Conservation (phyloP, 2,329 filamentous ascomycete species). For the Verticillium zaregamsianum region DNA sequence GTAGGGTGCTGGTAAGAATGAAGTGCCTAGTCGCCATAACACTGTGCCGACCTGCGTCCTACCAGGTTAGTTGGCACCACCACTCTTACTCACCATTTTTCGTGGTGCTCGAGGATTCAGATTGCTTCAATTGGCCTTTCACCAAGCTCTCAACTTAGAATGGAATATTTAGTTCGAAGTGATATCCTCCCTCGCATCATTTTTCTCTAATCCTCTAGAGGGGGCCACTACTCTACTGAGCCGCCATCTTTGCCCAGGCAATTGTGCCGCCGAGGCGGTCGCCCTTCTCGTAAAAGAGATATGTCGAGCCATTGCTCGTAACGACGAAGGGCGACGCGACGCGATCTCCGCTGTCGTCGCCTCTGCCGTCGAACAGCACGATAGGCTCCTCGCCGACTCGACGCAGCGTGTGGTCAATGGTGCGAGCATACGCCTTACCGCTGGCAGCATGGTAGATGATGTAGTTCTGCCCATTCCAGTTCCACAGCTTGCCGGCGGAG, state of each 20-base stretch:
- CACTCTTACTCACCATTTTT: no score
- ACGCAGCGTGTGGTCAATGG: slow-evolving; percentile 12
- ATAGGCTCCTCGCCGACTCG: slow-evolving; percentile 9
- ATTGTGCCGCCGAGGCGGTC: slow-evolving; percentile 13
- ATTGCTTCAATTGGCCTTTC: neutral
- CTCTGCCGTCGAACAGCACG: slow-evolving; percentile 10
- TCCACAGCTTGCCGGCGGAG: slow-evolving; percentile 11
- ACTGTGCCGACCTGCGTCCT: no score
- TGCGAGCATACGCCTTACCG: slow-evolving; percentile 14
- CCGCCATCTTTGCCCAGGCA: slow-evolving; percentile 12
- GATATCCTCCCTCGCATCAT: neutral
- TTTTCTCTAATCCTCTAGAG: neutral
- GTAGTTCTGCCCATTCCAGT: slow-evolving; percentile 12
- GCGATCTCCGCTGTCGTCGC: slow-evolving; percentile 5
- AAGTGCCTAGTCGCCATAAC: no score
- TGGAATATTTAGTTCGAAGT: no score
- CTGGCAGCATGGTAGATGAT: slow-evolving; percentile 14
- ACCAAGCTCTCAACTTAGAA: no score
- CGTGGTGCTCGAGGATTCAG: no score
- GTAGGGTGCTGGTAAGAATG: neutral
- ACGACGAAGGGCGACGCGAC: slow-evolving; percentile 12
- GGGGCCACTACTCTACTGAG: neutral
- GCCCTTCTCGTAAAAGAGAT: slow-evolving; percentile 14
- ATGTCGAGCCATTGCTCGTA: slow-evolving; percentile 4
- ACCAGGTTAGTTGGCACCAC: no score